Conservation (phyloP, 164 flowering plant species). For the Euptelea pleiosperma region DNA sequence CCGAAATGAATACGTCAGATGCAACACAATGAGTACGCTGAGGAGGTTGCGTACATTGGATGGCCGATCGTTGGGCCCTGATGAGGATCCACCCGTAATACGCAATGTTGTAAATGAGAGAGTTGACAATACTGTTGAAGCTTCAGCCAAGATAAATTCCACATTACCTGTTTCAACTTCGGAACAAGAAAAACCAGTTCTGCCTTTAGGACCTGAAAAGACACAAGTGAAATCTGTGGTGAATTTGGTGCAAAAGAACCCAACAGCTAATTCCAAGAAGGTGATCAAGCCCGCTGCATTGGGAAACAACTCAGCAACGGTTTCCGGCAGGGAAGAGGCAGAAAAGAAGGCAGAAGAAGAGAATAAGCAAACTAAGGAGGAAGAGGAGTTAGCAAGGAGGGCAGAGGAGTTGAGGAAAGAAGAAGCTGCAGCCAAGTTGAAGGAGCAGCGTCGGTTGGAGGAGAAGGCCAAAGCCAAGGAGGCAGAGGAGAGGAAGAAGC, state of each 20-base stretch:
- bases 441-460: slow-evolving; percentile 63
- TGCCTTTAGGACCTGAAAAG: slow-evolving; percentile 13
- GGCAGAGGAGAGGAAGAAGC: slow-evolving; percentile 82
- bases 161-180: slow-evolving; percentile 13
- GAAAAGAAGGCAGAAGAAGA: slow-evolving; percentile 37
- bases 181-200: slow-evolving; percentile 25
- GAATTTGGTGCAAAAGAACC: too few relatives aligned
- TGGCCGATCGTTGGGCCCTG: slow-evolving; percentile 82
- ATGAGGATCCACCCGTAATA: slow-evolving; percentile 56
- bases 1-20: slow-evolving; percentile 57
- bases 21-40: slow-evolving; percentile 60
- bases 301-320: slow-evolving; percentile 22
- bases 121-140: slow-evolving; percentile 14
- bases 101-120: slow-evolving; percentile 24
- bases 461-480: slow-evolving; percentile 79
- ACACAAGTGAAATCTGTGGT: too few relatives aligned
- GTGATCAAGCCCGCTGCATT: slow-evolving; percentile 19
- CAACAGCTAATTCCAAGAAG: slow-evolving; percentile 28
- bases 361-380: slow-evolving; percentile 43
- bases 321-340: slow-evolving; percentile 29
- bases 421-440: slow-evolving; percentile 61
- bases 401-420: slow-evolving; percentile 56
- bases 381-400: slow-evolving; percentile 53
- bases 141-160: slow-evolving; percentile 17
- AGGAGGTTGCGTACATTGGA: slow-evolving; percentile 75